Conservation (phyloP, 495 filamentous ascomycete species). For the Poronia punctata region DNA sequence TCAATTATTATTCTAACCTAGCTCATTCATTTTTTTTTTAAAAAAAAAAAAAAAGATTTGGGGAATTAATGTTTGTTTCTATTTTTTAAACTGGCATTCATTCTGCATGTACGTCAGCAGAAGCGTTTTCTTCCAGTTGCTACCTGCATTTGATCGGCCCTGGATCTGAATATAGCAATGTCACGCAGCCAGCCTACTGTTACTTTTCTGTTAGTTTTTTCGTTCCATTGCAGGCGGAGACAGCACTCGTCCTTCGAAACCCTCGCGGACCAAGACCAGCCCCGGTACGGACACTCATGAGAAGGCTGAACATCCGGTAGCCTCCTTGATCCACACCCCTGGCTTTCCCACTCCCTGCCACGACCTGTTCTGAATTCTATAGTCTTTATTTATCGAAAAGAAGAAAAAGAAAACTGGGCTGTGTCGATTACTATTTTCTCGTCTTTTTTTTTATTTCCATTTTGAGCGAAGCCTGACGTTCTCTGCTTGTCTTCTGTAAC, state of each 20-base stretch:
- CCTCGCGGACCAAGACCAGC: conserved; percentile 1
- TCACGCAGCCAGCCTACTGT: conserved; percentile 27
- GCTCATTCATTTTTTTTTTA: conserved; percentile 4
- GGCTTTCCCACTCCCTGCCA: conserved; percentile 18
- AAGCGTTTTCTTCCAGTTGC: conserved; percentile 9
- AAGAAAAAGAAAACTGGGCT: too few species aligned
- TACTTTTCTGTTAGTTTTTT: conserved; percentile 24
- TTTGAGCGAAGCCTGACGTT: conserved; percentile 25
- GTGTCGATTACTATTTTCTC: conserved; percentile 22
- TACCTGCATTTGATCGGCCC: conserved; percentile 24
- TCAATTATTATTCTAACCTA: conserved; percentile 7
- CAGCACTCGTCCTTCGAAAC: conserved; percentile 13
- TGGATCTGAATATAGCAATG: conserved; percentile 44
- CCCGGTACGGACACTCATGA: conserved; percentile 16
- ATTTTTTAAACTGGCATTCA: too few species aligned
- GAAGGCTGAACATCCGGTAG: conserved; percentile 27
- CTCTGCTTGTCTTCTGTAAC: conserved; percentile 18
- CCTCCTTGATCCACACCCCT: conserved; percentile 27
- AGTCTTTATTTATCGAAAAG: conserved; percentile 33
- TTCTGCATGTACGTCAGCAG: too few species aligned
- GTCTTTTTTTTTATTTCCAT: conserved; percentile 26
- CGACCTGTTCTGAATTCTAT: conserved; percentile 23
- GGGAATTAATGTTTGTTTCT: conserved; percentile 13
- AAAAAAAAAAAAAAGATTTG: too few species aligned
- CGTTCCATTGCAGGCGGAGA: conserved; percentile 28